These are phyloP conservation scores for Coelastrella sp. DNA, from an alignment of 139 green algal genomes.

Conservation along the genomic window DNA sequence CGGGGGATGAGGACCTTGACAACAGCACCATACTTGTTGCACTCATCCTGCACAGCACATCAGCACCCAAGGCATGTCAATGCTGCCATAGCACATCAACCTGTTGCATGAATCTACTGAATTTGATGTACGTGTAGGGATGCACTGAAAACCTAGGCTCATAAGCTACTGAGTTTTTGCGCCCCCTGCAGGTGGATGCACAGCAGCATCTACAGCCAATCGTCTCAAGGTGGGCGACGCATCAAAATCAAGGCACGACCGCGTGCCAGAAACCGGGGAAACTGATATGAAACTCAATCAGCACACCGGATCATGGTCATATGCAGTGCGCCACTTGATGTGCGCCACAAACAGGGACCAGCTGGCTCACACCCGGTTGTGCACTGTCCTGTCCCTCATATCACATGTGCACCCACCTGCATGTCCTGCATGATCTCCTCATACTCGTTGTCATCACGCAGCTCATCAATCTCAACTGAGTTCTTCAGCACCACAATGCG, in stretches of 20 bases:
- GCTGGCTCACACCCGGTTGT: neutral
- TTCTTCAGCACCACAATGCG: constrained; percentile 77
- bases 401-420: constrained; percentile 16
- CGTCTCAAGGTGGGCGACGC: too few species aligned
- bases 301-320: too few species aligned
- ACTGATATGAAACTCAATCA: too few species aligned
- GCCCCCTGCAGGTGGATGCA: too few species aligned
- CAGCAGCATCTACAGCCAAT: too few species aligned
- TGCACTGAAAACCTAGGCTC: neutral
- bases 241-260: too few species aligned
- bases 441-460: constrained; percentile 90
- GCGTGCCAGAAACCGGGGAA: too few species aligned
- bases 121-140: neutral
- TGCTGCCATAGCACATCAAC: neutral
- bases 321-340: too few species aligned
- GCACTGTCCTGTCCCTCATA: neutral
- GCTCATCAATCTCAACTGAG: constrained; percentile 87
- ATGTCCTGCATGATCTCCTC: constrained; percentile 86
- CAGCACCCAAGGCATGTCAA: neutral
- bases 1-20: constrained; percentile 80
- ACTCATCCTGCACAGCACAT: constrained; percentile 56
- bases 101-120: too few species aligned
- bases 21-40: constrained; percentile 60
- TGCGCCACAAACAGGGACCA: too few species aligned
- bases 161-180: too few species aligned